phyloP scores from a whole-genome alignment of 768 basidiomycete genomes.

The Chalciporus sphaerocephalus region DNA sequence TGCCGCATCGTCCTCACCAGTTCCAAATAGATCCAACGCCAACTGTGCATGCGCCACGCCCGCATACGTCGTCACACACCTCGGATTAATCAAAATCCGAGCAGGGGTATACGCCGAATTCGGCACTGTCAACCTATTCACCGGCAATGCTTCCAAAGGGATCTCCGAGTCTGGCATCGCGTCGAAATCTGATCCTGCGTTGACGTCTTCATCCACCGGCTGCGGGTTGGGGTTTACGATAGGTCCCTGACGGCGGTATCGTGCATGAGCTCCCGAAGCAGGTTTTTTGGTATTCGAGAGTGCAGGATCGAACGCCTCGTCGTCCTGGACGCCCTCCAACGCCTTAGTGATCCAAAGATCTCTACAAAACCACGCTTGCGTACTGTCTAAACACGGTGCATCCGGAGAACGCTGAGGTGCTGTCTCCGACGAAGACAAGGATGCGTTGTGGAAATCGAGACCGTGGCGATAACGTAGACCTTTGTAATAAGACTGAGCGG shows the following conservation, averaged over 20 bases:
- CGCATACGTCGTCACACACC: constrained; percentile 96
- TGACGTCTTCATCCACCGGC: constrained; percentile 63
- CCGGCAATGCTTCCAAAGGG: constrained; percentile 24
- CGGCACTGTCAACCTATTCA: constrained; percentile 59
- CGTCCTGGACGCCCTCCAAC: constrained; percentile 63
- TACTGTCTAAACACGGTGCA: constrained; percentile 89
- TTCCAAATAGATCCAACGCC: constrained; percentile 89
- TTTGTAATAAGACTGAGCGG: constrained; percentile 91
- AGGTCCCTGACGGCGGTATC: constrained; percentile 32
- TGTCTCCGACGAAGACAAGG: constrained; percentile 54
- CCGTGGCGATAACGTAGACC: constrained; percentile 84
- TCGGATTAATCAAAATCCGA: constrained; percentile 90
- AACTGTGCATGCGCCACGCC: constrained; percentile 95
- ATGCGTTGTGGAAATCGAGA: constrained; percentile 75
- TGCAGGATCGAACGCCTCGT: constrained; percentile 28
- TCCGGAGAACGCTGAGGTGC: constrained; percentile 62
- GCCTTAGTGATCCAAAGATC: constrained; percentile 95
- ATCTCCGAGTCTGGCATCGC: constrained; percentile 70
- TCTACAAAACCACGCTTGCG: constrained; percentile 96
- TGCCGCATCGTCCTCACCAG: constrained; percentile 57
- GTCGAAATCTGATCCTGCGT: constrained; percentile 84
- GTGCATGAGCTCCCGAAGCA: constrained; percentile 23
- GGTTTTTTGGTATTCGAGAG: constrained; percentile 5
- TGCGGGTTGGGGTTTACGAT: constrained; percentile 2
- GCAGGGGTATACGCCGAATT: constrained; percentile 87